Evolutionary conservation across 2,329 filamentous ascomycete genomes (phyloP), one percentile per base, ranked within the genome.

Genomic region (Tolypocladium capitatum): DNA sequence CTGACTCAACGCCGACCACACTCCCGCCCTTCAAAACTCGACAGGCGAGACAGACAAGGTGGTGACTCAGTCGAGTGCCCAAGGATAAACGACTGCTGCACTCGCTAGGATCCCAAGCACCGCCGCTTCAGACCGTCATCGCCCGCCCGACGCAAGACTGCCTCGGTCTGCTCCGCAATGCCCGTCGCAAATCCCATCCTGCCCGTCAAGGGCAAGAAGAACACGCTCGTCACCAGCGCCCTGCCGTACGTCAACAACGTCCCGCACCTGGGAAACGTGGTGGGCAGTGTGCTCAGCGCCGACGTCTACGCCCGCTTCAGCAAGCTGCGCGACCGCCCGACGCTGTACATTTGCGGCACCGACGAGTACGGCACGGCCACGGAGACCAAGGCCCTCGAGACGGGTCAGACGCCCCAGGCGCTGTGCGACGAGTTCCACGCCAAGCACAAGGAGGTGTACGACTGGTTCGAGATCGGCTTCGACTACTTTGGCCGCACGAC

Each of bases 291-390:
- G 35, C 76, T 96, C 56, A 89, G 83, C 52, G 90, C 90, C 57
- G 90, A 96, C 62, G 86, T 94, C 53, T 96, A 84, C 63, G 76
- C 84, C 38, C 81, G 81, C 55, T 94, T 84, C 68, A 86, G 83
- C 69, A 87, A 87, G 66, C 82, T 85, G 40, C 79, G 87, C 59
- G 85, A 83, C 48, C 76, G 83, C 60, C 85, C 81, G 55, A 94
- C 88, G 1, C 76, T 95, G 45, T 95, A 81, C 65, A 75, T 95
- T 56, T 94, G 90, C 66, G 89, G 89, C 30, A 53, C 49, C 20
- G 91, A 96, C 70, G 87, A 97, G 68, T 97, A 96, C 66, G 91
- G 91, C 49, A 97, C 91, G 13, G 90, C 91, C 21, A 95, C 90
- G 31, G 91, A 96, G 68, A 95, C 91, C 27, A 95, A 94, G 71